Conservation (phyloP, 192 early-diverging fungal genomes). For the Umbelopsis ramanniana region DNA sequence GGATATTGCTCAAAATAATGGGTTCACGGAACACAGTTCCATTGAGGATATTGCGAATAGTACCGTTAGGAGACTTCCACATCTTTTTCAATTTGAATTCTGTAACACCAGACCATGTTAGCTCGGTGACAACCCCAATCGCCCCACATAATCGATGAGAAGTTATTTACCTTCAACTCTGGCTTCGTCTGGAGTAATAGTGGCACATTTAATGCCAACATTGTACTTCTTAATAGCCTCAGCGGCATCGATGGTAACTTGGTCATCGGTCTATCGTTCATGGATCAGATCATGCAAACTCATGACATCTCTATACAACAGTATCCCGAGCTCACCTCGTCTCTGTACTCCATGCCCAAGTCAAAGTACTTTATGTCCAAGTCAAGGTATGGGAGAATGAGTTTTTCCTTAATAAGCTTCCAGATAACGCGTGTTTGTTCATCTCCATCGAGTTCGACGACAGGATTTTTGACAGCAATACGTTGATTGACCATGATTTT, state of each 20-base stretch:
- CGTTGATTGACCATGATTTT: conserved; percentile 3
- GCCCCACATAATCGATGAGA: not conserved
- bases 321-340: conserved; percentile 47
- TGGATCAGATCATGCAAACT: not conserved
- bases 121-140: not conserved
- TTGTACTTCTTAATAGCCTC: conserved; percentile 97
- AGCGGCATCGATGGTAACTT: conserved; percentile 94
- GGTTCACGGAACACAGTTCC: conserved; percentile 99
- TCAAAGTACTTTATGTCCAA: conserved; percentile 98
- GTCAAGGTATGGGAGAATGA: conserved; percentile 86
- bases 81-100: conserved; percentile 97
- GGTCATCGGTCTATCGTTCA: conserved; percentile 74
- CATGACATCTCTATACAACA: not conserved
- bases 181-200: conserved; percentile 95
- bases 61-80: conserved; percentile 98
- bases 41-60: conserved; percentile 94
- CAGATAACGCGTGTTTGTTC: conserved; percentile 99
- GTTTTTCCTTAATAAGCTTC: conserved; percentile 92
- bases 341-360: conserved; percentile 90
- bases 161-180: conserved; percentile 73
- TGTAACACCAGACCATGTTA: not conserved
- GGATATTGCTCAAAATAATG: conserved; percentile 91
- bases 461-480: conserved; percentile 82
- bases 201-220: conserved; percentile 99
- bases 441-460: conserved; percentile 91